Evolutionary conservation across 2,329 filamentous ascomycete species (phyloP).

Genomic region (Aspergillus alliaceus): DNA sequence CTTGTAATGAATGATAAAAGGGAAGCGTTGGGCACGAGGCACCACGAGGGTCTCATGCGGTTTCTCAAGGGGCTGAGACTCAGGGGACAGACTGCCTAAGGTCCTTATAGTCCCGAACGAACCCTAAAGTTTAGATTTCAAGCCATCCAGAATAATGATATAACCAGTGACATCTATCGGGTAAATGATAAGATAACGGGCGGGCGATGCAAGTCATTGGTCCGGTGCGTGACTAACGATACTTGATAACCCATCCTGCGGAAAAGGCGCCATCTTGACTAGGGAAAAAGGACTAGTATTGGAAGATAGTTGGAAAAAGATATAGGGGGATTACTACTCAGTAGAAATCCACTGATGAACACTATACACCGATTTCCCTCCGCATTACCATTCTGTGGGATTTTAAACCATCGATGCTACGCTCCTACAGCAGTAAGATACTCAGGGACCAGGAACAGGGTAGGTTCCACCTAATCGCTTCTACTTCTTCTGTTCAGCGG

Average conservation of each 20-base stretch:
- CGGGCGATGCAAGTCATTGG: constrained; percentile 17
- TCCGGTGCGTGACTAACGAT: constrained; percentile 21
- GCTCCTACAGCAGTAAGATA: neutral
- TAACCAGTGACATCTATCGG: no score
- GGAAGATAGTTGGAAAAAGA: no score
- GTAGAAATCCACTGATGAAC: neutral
- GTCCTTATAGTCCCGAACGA: neutral
- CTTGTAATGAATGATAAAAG: neutral
- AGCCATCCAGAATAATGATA: no score
- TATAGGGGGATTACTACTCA: neutral
- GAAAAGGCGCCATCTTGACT: constrained; percentile 2
- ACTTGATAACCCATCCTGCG: constrained; percentile 18
- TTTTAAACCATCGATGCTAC: neutral
- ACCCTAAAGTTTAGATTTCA: neutral
- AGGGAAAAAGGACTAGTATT: no score
- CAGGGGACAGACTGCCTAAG: neutral
- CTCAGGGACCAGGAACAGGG: neutral
- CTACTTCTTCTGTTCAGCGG: constrained; percentile 49
- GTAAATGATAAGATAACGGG: constrained; percentile 30
- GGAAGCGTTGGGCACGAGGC: neutral
- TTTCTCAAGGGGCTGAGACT: neutral
- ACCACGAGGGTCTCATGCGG: neutral
- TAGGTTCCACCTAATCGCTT: constrained; percentile 1
- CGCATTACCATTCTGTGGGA: neutral
- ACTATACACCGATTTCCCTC: neutral